These are phyloP conservation scores for Aspergillus novoparasiticus DNA, from an alignment of 2,329 filamentous ascomycete species.

Conservation along the genomic window DNA sequence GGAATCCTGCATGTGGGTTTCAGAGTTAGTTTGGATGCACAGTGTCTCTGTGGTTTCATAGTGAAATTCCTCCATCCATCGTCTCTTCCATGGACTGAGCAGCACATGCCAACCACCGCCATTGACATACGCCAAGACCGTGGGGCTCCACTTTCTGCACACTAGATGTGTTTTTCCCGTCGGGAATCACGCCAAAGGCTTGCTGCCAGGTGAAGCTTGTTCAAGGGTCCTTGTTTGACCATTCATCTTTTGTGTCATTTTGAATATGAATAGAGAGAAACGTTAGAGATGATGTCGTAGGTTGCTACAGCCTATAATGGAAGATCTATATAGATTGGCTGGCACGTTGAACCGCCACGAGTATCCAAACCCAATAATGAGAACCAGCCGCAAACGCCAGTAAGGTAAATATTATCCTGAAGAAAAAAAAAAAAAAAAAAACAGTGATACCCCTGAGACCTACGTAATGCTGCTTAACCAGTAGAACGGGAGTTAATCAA, in stretches of 20 bases:
- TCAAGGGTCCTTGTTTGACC: constrained; percentile 10
- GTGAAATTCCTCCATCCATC: background rate
- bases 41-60: background rate
- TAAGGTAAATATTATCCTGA: background rate
- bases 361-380: background rate
- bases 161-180: constrained; percentile 20
- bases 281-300: background rate
- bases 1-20: background rate
- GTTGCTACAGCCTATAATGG: background rate
- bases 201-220: constrained; percentile 23
- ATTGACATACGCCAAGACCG: constrained; percentile 31
- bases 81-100: background rate
- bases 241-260: constrained; percentile 16
- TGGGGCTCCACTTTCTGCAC: constrained; percentile 27
- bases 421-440: background rate
- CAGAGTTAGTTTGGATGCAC: background rate
- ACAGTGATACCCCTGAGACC: background rate
- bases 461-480: constrained; percentile 1
- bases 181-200: constrained; percentile 11
- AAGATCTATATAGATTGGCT: background rate
- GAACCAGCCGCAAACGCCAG: background rate
- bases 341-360: background rate
- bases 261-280: background rate
- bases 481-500: background rate
- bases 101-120: constrained; percentile 22